These are phyloP conservation scores for Linnemannia elongata DNA, from an alignment of 192 early-diverging fungal species.

Conservation along the genomic window DNA sequence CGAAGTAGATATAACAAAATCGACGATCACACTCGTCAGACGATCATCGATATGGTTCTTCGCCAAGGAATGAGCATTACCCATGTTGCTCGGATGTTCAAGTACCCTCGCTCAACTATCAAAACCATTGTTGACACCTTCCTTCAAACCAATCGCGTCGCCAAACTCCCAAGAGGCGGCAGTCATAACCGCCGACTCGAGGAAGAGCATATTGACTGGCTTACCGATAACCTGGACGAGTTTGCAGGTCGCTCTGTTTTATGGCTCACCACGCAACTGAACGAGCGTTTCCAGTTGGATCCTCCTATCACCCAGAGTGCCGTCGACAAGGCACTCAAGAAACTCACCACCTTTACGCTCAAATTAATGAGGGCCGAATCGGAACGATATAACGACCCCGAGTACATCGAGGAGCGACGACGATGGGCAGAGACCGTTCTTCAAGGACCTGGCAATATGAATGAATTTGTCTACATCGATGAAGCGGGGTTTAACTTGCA, in stretches of 20 bases:
- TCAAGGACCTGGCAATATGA: slow-evolving; percentile 12
- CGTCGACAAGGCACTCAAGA: background rate
- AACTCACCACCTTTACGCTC: slow-evolving; percentile 12
- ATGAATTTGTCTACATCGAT: slow-evolving; percentile 36
- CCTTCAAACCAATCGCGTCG: background rate
- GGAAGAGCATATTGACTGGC: no score
- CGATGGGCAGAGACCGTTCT: slow-evolving; percentile 19
- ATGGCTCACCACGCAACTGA: no score
- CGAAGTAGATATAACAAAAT: background rate
- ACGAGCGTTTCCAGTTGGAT: no score
- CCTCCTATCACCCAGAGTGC: no score
- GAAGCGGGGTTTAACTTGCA: slow-evolving; percentile 53
- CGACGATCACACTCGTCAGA: background rate
- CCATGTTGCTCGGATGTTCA: background rate
- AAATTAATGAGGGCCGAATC: slow-evolving; percentile 17
- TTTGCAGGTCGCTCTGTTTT: no score
- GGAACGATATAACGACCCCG: slow-evolving; percentile 14
- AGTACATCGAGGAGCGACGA: slow-evolving; percentile 14
- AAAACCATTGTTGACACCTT: background rate
- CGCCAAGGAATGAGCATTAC: background rate
- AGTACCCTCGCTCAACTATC: background rate
- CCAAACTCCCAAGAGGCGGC: background rate
- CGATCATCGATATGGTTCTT: background rate
- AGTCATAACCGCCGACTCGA: background rate
- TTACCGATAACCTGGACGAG: no score